These are phyloP conservation scores for Wickerhamomyces subpelliculosus DNA, from an alignment of 805 yeast genomes.

Conservation along the genomic window DNA sequence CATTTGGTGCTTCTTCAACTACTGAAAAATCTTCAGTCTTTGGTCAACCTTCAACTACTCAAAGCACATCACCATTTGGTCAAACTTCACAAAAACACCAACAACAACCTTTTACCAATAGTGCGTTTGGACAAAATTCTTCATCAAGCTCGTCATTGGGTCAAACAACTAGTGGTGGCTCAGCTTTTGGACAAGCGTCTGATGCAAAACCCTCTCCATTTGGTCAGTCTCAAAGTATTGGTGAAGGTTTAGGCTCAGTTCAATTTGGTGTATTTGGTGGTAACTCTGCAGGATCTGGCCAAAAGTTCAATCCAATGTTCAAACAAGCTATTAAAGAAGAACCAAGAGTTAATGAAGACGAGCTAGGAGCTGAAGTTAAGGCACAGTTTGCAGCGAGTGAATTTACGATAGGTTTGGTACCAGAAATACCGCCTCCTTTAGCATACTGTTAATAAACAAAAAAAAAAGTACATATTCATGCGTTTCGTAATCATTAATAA, in stretches of 20 bases:
- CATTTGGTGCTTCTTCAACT: background rate
- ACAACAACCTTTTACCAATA: background rate
- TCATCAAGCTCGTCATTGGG: too few species aligned
- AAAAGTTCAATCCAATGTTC: slow-evolving; percentile 16
- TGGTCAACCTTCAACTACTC: slow-evolving; percentile 2
- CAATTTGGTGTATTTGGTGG: background rate
- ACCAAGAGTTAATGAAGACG: slow-evolving; percentile 25
- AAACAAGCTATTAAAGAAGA: slow-evolving; percentile 28
- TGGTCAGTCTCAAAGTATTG: slow-evolving; percentile 8
- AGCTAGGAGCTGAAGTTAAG: slow-evolving; percentile 35
- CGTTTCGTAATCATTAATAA: background rate
- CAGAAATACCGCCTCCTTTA: slow-evolving; percentile 68
- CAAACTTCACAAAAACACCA: background rate
- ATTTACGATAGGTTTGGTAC: slow-evolving; percentile 58
- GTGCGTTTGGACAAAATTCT: too few species aligned
- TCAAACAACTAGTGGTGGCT: too few species aligned
- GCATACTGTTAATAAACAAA: slow-evolving; percentile 27
- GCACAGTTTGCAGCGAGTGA: slow-evolving; percentile 38
- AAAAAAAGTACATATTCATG: background rate
- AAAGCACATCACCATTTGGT: slow-evolving; percentile 3
- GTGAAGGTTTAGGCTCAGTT: background rate
- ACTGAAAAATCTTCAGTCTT: background rate
- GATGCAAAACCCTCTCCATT: slow-evolving; percentile 15
- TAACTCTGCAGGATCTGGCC: slow-evolving; percentile 3
- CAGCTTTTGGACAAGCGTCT: slow-evolving; percentile 1